These are phyloP conservation scores for Raffaelea ambrosiae DNA, from an alignment of 2,329 filamentous ascomycete genomes.

Conservation along the genomic window DNA sequence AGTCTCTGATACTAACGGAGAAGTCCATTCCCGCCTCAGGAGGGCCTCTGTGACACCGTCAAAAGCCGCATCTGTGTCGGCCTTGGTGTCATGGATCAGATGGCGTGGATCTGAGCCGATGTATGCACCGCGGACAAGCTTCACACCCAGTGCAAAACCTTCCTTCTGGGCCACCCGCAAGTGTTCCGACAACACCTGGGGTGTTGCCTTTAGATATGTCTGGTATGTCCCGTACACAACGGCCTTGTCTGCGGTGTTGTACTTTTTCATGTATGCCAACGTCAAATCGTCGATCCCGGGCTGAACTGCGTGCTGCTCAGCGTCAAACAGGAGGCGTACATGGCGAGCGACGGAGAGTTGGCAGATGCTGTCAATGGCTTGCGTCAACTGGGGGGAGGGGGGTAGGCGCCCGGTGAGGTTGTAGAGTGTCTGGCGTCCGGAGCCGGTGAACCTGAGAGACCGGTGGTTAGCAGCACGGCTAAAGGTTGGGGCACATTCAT, in stretches of 20 bases:
- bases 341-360: conserved; percentile 59
- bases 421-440: conserved; percentile 63
- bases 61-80: conserved; percentile 63
- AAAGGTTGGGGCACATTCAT: too few species aligned
- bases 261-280: conserved; percentile 64
- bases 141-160: conserved; percentile 61
- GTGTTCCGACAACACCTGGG: conserved; percentile 48
- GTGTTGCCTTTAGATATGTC: conserved; percentile 61
- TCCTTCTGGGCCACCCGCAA: conserved; percentile 49
- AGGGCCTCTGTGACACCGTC: conserved; percentile 62
- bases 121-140: conserved; percentile 70
- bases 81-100: conserved; percentile 64
- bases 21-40: conserved; percentile 54
- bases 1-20: conserved; percentile 35
- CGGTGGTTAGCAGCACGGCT: not conserved
- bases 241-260: conserved; percentile 57
- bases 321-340: conserved; percentile 73
- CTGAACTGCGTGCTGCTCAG: conserved; percentile 74
- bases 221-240: conserved; percentile 78
- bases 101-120: conserved; percentile 60
- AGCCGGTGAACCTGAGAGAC: conserved; percentile 71
- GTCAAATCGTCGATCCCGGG: conserved; percentile 75
- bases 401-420: conserved; percentile 54
- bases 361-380: conserved; percentile 68
- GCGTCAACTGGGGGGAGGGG: conserved; percentile 55